Conservation (phyloP, 1,284 basidiomycete species). For the Rugosomyces carneus region DNA sequence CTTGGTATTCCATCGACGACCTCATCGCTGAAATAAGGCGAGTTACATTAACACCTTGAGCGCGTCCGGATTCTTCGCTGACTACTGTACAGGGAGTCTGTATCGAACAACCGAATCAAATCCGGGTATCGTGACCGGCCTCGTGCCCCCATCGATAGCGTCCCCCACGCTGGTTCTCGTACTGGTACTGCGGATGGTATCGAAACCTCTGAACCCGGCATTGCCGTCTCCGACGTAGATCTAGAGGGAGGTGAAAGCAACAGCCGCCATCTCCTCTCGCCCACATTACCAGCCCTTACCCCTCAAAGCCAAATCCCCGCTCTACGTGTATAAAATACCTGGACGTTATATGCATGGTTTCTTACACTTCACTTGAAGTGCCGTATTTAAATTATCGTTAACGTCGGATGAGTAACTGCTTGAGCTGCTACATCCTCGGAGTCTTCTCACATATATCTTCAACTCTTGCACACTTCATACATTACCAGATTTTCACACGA, state of each 20-base stretch:
- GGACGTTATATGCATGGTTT: neutral
- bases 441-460: slow-evolving; percentile 10
- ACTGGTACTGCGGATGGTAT: slow-evolving; percentile 57
- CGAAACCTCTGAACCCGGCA: slow-evolving; percentile 50
- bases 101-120: slow-evolving; percentile 69
- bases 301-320: slow-evolving; percentile 35
- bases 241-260: slow-evolving; percentile 35
- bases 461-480: slow-evolving; percentile 11
- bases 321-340: slow-evolving; percentile 29
- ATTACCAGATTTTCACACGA: slow-evolving; percentile 3
- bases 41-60: slow-evolving; percentile 17
- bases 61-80: slow-evolving; percentile 3
- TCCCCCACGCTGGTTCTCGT: slow-evolving; percentile 63
- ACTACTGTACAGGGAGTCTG: slow-evolving; percentile 46
- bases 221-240: slow-evolving; percentile 41
- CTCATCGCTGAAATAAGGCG: slow-evolving; percentile 76
- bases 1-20: slow-evolving; percentile 72
- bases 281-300: slow-evolving; percentile 21
- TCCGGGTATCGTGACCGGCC: slow-evolving; percentile 51
- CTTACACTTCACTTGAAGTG: neutral
- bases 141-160: slow-evolving; percentile 56
- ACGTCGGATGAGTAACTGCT: slow-evolving; percentile 1
- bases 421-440: slow-evolving; percentile 4
- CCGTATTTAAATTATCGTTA: slow-evolving; percentile 7
- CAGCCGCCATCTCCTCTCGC: slow-evolving; percentile 20